These are phyloP conservation scores for Clathrospora elynae DNA, from an alignment of 2,329 filamentous ascomycete genomes.

Conservation along the genomic window DNA sequence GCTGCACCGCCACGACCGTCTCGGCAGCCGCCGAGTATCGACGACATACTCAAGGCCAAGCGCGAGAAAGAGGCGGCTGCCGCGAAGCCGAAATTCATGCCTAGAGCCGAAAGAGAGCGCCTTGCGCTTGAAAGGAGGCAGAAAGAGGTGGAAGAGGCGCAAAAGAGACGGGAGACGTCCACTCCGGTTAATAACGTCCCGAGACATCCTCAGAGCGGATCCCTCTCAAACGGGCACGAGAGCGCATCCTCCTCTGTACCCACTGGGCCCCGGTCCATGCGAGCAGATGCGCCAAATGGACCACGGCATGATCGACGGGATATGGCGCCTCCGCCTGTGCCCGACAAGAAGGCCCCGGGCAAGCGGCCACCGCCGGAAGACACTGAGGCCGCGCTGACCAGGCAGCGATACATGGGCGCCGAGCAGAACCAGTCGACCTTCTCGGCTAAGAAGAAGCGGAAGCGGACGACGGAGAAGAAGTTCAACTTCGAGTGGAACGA, in stretches of 20 bases:
- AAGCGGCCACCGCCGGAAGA: slow-evolving; percentile 55
- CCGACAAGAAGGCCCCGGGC: slow-evolving; percentile 37
- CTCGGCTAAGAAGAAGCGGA: slow-evolving; percentile 93
- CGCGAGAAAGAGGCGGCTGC: slow-evolving; percentile 83
- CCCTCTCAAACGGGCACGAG: slow-evolving; percentile 14
- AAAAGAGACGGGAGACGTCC: slow-evolving; percentile 56
- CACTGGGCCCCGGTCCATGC: slow-evolving; percentile 74
- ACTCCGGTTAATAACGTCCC: slow-evolving; percentile 8
- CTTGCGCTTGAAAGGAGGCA: slow-evolving; percentile 77
- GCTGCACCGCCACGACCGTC: slow-evolving; percentile 46
- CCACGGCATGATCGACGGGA: slow-evolving; percentile 55
- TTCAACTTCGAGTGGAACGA: slow-evolving; percentile 99
- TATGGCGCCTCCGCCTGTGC: slow-evolving; percentile 58
- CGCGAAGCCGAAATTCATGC: slow-evolving; percentile 85
- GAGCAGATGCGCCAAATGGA: slow-evolving; percentile 56
- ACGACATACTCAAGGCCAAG: slow-evolving; percentile 84
- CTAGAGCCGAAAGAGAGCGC: slow-evolving; percentile 80
- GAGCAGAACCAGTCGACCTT: slow-evolving; percentile 87
- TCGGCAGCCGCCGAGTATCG: slow-evolving; percentile 72
- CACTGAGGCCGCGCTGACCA: slow-evolving; percentile 74
- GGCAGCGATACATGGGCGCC: slow-evolving; percentile 87
- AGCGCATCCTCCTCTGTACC: slow-evolving; percentile 56
- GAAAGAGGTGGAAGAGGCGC: slow-evolving; percentile 69
- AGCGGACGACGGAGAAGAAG: slow-evolving; percentile 90
- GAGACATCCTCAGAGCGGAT: slow-evolving; percentile 11